These are phyloP conservation scores for Hypoxylon perforatum DNA, from an alignment of 495 filamentous ascomycete genomes.

Conservation along the genomic window DNA sequence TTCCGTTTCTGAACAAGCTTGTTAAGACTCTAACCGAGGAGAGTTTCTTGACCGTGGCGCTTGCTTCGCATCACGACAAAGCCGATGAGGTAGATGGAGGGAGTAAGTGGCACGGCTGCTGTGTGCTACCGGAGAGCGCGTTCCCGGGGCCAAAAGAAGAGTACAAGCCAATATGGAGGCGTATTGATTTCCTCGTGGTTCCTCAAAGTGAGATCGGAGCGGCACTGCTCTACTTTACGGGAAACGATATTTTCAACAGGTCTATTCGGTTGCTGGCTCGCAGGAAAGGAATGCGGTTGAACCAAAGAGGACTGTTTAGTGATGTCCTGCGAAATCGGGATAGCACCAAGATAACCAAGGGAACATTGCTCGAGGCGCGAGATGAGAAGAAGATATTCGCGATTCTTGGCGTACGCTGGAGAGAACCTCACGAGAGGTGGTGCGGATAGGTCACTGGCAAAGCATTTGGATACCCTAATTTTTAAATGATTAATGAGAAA, in stretches of 20 bases:
- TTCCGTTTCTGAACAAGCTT: conserved; percentile 70
- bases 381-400: conserved; percentile 89
- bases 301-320: conserved; percentile 83
- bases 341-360: conserved; percentile 74
- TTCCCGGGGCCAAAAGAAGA: conserved; percentile 34
- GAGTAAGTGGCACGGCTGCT: conserved; percentile 92
- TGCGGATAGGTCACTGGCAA: conserved; percentile 60
- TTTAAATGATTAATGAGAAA: not conserved
- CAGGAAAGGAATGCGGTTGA: conserved; percentile 86
- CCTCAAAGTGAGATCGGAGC: conserved; percentile 85
- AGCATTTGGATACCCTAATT: not conserved
- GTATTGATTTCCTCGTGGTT: conserved; percentile 89
- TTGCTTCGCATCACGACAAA: conserved; percentile 50
- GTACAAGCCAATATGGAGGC: conserved; percentile 69
- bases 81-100: conserved; percentile 47
- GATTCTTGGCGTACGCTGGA: conserved; percentile 87
- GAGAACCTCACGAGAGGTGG: conserved; percentile 81
- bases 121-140: conserved; percentile 63
- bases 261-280: conserved; percentile 85
- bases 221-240: conserved; percentile 94
- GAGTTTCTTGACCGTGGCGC: conserved; percentile 67
- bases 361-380: conserved; percentile 76
- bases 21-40: conserved; percentile 68
- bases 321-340: conserved; percentile 74
- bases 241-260: conserved; percentile 96